Percentiles rank a stretch among this genome's conserved stretches.
Evolutionary conservation across 1,284 basidiomycete species (phyloP).

Genomic region (Cutaneotrichosporon dermatis): DNA sequence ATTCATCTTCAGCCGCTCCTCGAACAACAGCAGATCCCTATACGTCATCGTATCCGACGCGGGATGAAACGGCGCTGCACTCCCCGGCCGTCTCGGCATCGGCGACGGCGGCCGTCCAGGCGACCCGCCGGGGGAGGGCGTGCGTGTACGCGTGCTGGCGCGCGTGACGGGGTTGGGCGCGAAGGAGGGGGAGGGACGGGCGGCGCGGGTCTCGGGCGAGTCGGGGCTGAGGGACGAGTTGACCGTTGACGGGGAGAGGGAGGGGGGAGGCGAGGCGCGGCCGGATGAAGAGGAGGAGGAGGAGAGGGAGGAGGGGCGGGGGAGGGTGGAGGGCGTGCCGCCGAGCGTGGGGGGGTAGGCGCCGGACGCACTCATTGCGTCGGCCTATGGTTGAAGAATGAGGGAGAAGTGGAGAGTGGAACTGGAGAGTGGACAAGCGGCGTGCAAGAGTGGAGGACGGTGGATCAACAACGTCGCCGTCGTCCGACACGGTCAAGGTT

Average conservation of each 20-base stretch:
- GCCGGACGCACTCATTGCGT: neutral
- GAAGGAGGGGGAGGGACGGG: neutral
- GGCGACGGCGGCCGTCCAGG: neutral
- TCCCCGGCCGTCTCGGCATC: neutral
- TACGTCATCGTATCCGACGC: constrained; percentile 70
- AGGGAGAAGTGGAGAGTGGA: neutral
- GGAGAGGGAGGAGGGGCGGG: too few relatives aligned
- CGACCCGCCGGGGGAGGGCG: neutral
- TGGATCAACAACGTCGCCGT: too few relatives aligned
- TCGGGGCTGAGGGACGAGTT: neutral
- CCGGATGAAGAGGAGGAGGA: too few relatives aligned
- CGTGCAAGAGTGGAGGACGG: too few relatives aligned
- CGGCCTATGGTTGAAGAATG: neutral
- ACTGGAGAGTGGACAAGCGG: neutral
- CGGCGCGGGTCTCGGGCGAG: neutral
- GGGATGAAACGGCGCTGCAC: constrained; percentile 55
- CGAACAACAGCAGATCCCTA: constrained; percentile 85
- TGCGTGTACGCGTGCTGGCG: neutral
- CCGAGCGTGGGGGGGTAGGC: neutral
- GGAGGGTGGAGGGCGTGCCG: too few relatives aligned
- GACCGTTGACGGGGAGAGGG: neutral
- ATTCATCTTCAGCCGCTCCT: constrained; percentile 92
- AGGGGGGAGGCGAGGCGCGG: too few relatives aligned
- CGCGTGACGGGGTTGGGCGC: neutral
- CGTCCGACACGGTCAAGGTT: neutral